Evolutionary conservation across 371 early-diverging fungal species (phyloP), one percentile per base, ranked within the genome.

Genomic region (Entomophthora muscae): DNA sequence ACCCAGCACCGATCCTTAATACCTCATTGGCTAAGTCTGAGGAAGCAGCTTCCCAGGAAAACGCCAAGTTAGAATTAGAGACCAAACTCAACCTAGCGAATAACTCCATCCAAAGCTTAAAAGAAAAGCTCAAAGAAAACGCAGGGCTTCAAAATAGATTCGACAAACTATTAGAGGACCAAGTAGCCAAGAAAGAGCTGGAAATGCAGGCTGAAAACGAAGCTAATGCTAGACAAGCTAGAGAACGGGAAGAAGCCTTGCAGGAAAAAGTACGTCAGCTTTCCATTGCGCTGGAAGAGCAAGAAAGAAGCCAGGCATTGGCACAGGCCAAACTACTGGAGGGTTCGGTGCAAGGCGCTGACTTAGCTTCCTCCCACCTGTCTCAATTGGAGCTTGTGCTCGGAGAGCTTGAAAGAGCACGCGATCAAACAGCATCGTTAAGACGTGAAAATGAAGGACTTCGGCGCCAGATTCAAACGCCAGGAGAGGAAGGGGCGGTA

Each of bases 1-100:
- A 94, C 71, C 95, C 93, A 2, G 82, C 80, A 2, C 82, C 84
- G 31, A 69, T 88, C 17, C 77, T 86, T 57, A 29, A 66, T 64
- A 63, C 59, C 67, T 1, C 66, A 68, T 60, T 55, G 73, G 29
- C 65, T 66, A 0, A 62, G 52, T 66, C 71, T 22, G 81, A 86
- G 63, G 69, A 74, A 29, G 72, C 70, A 1, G 30, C 75, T 1
- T 33, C 79, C 1, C 75, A 78, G 53, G 66, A 67, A 13, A 84
- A 86, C 65, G 84, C 82, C 63, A 68, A 70, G 23, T 33, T 76
- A 59, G 76, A 79, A 28, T 78, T 84, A 66, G 70, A 83, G 55
- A 66, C 72, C 17, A 74, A 78, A 26, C 64, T 72, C 23, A 64
- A 70, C 13, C 64, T 64, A 23, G 69, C 75, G 53, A 74, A 76